Conservation (phyloP, 2,329 filamentous ascomycete genomes). For the Claviceps cyperi region DNA sequence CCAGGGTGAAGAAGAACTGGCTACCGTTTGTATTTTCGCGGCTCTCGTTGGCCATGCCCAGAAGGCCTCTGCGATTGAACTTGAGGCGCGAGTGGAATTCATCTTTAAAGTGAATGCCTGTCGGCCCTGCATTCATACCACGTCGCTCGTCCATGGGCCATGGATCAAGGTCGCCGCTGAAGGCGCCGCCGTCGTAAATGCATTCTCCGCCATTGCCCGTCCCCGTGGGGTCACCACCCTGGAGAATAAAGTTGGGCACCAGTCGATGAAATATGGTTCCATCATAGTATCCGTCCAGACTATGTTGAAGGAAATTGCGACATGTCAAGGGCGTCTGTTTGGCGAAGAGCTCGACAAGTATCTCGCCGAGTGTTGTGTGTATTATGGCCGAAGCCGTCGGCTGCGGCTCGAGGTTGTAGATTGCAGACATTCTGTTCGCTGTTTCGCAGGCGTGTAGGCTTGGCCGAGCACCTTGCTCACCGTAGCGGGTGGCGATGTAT, state of each 20-base stretch:
- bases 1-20: slow-evolving; percentile 94
- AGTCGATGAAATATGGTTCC: slow-evolving; percentile 89
- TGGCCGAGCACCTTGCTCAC: background rate
- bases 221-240: slow-evolving; percentile 88
- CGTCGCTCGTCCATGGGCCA: slow-evolving; percentile 52
- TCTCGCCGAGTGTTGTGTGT: slow-evolving; percentile 77
- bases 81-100: slow-evolving; percentile 87
- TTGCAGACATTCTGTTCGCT: slow-evolving; percentile 61
- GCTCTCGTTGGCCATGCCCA: slow-evolving; percentile 94
- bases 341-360: slow-evolving; percentile 85
- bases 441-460: background rate
- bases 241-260: slow-evolving; percentile 80
- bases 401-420: slow-evolving; percentile 90
- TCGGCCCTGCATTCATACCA: slow-evolving; percentile 45
- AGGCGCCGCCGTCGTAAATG: slow-evolving; percentile 76
- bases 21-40: slow-evolving; percentile 69
- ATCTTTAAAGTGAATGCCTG: slow-evolving; percentile 54
- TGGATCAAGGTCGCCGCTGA: slow-evolving; percentile 57
- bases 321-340: slow-evolving; percentile 84
- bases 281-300: slow-evolving; percentile 89
- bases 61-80: slow-evolving; percentile 76
- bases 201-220: slow-evolving; percentile 85
- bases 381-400: slow-evolving; percentile 85
- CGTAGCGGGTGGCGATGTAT: background rate
- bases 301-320: slow-evolving; percentile 91